A percentile compares a stretch with the other conserved stretches of the same genome.
phyloP scores from a whole-genome alignment of 768 basidiomycete species.

The Tulasnella sp. region DNA sequence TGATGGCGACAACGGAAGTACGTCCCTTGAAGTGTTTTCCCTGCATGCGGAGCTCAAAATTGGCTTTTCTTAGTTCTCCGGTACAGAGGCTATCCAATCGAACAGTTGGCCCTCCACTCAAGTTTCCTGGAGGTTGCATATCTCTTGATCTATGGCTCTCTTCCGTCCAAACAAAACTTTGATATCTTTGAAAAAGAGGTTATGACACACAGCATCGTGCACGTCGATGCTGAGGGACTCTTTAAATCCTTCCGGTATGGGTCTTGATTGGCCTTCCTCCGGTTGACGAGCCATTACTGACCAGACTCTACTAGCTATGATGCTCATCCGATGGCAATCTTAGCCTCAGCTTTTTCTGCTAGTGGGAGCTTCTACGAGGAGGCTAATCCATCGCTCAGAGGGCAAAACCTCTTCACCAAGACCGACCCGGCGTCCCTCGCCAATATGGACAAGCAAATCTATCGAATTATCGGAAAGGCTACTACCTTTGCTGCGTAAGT shows the following conservation, averaged over 20 bases:
- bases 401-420: slow-evolving; percentile 66
- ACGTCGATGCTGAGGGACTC: slow-evolving; percentile 58
- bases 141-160: slow-evolving; percentile 76
- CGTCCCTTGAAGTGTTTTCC: slow-evolving; percentile 3
- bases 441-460: slow-evolving; percentile 88
- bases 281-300: not conserved
- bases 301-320: slow-evolving; percentile 50
- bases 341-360: slow-evolving; percentile 79
- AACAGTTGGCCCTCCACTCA: slow-evolving; percentile 72
- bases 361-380: slow-evolving; percentile 80
- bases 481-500: slow-evolving; percentile 76
- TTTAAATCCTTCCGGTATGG: slow-evolving; percentile 52
- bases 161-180: slow-evolving; percentile 54
- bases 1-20: slow-evolving; percentile 76
- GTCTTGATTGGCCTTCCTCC: slow-evolving; percentile 12
- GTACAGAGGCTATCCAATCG: slow-evolving; percentile 79
- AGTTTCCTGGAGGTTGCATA: slow-evolving; percentile 77
- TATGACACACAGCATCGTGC: slow-evolving; percentile 58
- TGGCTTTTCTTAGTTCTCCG: slow-evolving; percentile 12
- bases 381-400: slow-evolving; percentile 76
- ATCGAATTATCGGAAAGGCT: slow-evolving; percentile 75
- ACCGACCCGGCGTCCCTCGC: slow-evolving; percentile 55
- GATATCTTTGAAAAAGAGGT: slow-evolving; percentile 61
- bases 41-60: not conserved
- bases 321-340: slow-evolving; percentile 85